Evolutionary conservation across 352 stramenopile species (phyloP).

Genomic region (Phytophthora agathidicida): DNA sequence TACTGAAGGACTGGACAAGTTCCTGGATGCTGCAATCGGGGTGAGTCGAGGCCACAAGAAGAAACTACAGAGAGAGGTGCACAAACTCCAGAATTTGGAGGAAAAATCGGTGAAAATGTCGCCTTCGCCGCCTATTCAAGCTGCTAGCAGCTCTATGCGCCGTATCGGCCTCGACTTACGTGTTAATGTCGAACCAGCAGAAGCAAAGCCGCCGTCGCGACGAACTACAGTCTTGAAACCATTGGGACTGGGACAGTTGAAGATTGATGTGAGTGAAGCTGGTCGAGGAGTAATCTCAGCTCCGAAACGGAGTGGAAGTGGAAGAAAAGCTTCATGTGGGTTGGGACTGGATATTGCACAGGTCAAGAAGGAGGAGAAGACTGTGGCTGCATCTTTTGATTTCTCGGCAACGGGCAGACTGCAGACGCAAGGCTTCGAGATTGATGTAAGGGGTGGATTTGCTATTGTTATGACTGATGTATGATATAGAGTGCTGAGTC

Average conservation of each 20-base stretch:
- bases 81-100: conserved; percentile 57
- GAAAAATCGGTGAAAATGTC: not conserved
- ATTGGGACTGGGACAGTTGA: conserved; percentile 41
- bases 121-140: conserved; percentile 7
- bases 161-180: conserved; percentile 61
- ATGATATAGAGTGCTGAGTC: no score
- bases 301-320: conserved; percentile 18
- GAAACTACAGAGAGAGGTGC: conserved; percentile 77
- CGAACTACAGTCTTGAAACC: conserved; percentile 36
- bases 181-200: conserved; percentile 49
- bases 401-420: conserved; percentile 77
- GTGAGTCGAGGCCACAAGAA: conserved; percentile 80
- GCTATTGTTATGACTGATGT: not conserved
- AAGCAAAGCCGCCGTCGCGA: not conserved
- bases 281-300: conserved; percentile 9
- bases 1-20: conserved; percentile 44
- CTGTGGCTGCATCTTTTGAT: conserved; percentile 76
- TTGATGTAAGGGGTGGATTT: conserved; percentile 57
- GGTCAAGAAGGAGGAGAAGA: conserved; percentile 64
- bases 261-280: conserved; percentile 53
- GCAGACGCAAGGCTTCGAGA: conserved; percentile 87
- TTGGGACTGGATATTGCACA: conserved; percentile 73
- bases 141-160: conserved; percentile 33
- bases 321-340: conserved; percentile 45
- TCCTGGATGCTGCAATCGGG: conserved; percentile 54